Conservation (phyloP, 192 early-diverging fungal species). For the Entomortierella parvispora region DNA sequence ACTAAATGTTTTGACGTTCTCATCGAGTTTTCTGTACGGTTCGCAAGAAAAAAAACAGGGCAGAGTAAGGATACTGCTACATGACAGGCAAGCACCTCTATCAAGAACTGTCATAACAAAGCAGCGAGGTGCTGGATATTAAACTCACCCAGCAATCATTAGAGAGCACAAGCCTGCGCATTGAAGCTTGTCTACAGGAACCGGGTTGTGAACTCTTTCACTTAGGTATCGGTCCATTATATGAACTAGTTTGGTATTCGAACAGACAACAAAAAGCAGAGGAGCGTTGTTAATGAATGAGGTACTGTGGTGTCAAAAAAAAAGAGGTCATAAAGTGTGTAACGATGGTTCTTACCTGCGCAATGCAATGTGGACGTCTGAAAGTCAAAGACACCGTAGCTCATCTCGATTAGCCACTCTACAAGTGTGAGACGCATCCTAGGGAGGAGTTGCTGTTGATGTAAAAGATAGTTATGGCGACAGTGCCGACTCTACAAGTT, state of each 20-base stretch:
- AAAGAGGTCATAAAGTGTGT: too few species aligned
- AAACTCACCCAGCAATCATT: constrained; percentile 41
- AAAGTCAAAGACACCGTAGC: constrained; percentile 16
- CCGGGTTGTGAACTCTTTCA: neutral
- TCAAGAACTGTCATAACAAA: neutral
- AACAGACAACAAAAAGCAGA: neutral
- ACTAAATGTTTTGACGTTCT: constrained; percentile 9
- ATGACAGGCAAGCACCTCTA: neutral
- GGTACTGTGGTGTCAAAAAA: neutral
- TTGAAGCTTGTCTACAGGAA: constrained; percentile 12
- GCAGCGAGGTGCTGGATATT: neutral
- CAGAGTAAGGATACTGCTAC: neutral
- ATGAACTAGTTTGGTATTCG: constrained; percentile 4
- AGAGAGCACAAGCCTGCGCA: constrained; percentile 31
- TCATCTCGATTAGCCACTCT: constrained; percentile 26
- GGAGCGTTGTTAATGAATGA: neutral
- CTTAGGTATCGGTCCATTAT: constrained; percentile 38
- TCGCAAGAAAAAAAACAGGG: neutral
- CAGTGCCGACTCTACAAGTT: constrained; percentile 26
- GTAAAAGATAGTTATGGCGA: constrained; percentile 24
- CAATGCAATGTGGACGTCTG: constrained; percentile 22
- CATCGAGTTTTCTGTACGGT: constrained; percentile 36
- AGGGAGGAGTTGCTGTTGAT: neutral
- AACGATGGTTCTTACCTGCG: constrained; percentile 7
- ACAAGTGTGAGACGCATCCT: constrained; percentile 20